Evolutionary conservation across 2,329 filamentous ascomycete genomes (phyloP).

Genomic region (Aspergillus novoparasiticus): DNA sequence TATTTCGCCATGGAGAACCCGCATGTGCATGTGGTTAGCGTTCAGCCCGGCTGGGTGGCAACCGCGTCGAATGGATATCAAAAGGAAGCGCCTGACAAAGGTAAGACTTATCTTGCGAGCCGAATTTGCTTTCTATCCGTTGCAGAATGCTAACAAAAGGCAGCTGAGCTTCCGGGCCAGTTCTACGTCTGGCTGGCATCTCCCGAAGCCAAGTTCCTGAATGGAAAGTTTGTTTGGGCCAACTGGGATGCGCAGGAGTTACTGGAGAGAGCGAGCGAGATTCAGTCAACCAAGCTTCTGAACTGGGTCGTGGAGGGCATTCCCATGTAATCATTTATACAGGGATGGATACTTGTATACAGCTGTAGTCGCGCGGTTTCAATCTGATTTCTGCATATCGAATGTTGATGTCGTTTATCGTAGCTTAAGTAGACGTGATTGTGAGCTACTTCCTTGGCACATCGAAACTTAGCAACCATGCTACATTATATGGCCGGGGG

Average conservation of each 20-base stretch:
- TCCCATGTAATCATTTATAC: background rate
- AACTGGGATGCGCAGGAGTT: slow-evolving; percentile 58
- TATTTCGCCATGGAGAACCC: slow-evolving; percentile 8
- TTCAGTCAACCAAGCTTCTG: slow-evolving; percentile 20
- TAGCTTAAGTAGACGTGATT: no score
- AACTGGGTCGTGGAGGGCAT: background rate
- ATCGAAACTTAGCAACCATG: no score
- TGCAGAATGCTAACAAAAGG: background rate
- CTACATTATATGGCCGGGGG: no score
- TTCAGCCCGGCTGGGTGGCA: slow-evolving; percentile 4
- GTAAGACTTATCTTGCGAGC: background rate
- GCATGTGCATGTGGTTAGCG: background rate
- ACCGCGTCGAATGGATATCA: background rate
- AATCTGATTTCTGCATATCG: background rate
- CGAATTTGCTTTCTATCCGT: fast-evolving
- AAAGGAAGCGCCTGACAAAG: background rate
- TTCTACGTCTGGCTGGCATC: slow-evolving; percentile 51
- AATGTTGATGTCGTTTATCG: background rate
- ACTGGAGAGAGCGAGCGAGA: slow-evolving; percentile 40
- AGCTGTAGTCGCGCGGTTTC: background rate
- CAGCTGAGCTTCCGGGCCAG: slow-evolving; percentile 35
- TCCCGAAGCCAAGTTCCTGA: slow-evolving; percentile 51
- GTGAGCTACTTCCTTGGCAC: no score
- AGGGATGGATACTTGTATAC: background rate
- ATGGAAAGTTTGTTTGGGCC: slow-evolving; percentile 50